Base-by-base conservation (phyloP, 441 rosid species). In the Gossypium armourianum region DNA sequence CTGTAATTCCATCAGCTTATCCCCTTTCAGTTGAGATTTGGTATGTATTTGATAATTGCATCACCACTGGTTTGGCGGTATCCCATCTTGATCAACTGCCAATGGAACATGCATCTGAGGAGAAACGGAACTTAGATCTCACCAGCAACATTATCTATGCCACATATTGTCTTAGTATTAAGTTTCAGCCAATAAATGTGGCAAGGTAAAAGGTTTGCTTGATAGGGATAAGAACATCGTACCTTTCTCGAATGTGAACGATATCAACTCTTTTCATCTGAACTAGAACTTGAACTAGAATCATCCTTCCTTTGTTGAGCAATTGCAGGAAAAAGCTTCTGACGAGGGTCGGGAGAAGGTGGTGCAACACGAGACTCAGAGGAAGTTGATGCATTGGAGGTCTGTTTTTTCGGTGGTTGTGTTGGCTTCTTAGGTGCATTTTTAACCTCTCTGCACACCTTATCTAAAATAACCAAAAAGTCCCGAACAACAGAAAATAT, bases 401-500 rank as follows among this genome's bases (percentile, higher is more conserved):
- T 74, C 68, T 87, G 92, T 72, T 84, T 89, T 70, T 80, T 84
- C 2, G 73, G 77, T 72, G 88, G 26, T 83, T 76, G 83, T 20
- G 72, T 65, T 8, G 84, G 75, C 53, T 55, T 85, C 67, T 61
- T 79, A 43, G 78, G 83, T 10, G 83, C 82, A 5, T 80, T 93
- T 76, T 82, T 80, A 20, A 92, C 85, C 79, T 92, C 89, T 74
- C 77, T 88, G 86, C 99, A 95, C 0, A 80, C 95, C 82, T 92
- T 92, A 70, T 95, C 98, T 68, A 92, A 73, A 47, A 89, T 90
- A 68, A 82, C 78, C 84, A 95, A 79, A 77, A 95, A 92, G 76
- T 95, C 93, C 3, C 98, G 84, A 10, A 95, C 89, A 1, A 88
- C 82, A 54, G 61, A 71, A 81, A 95, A 95, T 79, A 95, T 77